phyloP scores from a whole-genome alignment of 345 rosid genomes.

The Lepidium africanum region DNA sequence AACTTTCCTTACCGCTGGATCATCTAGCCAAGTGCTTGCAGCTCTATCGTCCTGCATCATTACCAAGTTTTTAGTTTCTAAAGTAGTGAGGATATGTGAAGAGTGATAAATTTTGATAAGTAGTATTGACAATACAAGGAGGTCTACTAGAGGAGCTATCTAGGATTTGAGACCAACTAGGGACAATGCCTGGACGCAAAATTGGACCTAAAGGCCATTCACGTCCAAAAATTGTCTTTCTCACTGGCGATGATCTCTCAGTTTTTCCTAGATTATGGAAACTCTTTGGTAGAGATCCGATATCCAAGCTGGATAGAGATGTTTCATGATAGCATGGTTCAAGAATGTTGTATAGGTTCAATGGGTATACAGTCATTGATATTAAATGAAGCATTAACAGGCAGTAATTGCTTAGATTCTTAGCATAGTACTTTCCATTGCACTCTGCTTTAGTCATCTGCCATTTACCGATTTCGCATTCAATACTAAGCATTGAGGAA shows the following conservation, averaged over 20 bases:
- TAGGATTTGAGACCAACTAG: slow-evolving; percentile 80
- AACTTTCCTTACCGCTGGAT: slow-evolving; percentile 59
- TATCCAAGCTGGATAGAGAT: slow-evolving; percentile 23
- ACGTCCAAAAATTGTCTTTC: slow-evolving; percentile 83
- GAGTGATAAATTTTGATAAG: not conserved
- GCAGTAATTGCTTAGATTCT: slow-evolving; percentile 20
- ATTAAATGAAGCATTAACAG: slow-evolving; percentile 30
- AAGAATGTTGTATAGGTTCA: slow-evolving; percentile 74
- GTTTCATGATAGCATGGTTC: slow-evolving; percentile 73
- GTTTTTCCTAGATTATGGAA: slow-evolving; percentile 43
- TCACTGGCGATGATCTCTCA: slow-evolving; percentile 57
- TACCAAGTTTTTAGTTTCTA: not conserved
- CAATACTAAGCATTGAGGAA: not conserved
- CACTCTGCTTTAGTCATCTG: slow-evolving; percentile 61
- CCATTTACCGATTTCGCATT: not conserved
- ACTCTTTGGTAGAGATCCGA: slow-evolving; percentile 48
- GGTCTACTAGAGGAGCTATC: slow-evolving; percentile 1
- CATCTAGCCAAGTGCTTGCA: slow-evolving; percentile 72
- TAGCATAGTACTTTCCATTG: slow-evolving; percentile 44
- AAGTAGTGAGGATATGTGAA: not conserved
- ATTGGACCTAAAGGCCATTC: slow-evolving; percentile 84
- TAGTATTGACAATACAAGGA: slow-evolving; percentile 62
- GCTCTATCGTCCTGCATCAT: slow-evolving; percentile 58
- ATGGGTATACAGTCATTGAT: not conserved
- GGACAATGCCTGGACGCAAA: slow-evolving; percentile 77